Base-by-base conservation (phyloP, 805 yeast species). In the Wickerhamiella vanderwaltii region DNA sequence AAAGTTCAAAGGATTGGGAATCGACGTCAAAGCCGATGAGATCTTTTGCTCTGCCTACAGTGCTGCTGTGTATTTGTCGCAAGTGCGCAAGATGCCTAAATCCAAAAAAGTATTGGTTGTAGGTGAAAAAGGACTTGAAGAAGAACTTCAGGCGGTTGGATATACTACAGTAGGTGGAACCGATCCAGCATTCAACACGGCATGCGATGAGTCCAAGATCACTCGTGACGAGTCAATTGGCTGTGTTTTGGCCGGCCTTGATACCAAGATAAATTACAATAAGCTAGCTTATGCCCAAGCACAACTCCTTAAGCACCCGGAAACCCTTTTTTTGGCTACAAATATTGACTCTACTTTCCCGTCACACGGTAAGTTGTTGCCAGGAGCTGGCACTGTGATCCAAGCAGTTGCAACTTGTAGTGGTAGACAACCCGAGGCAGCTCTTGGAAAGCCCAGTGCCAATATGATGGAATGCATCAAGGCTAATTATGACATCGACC, bases 331-430 rank as follows among this genome's bases (percentile, higher is more conserved):
- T 60, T 67, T 91, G 48, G 97, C 96, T 17, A 91, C 97, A 4
- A 91, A 91, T 59, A 82, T 83, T 32, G 98, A 91, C 60, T 80
- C 95, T 1, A 91, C 98, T 0, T 91, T 77, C 66, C 98, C 98
- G 2, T 74, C 81, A 45, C 78, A 82, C 60, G 95, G 94, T 1
- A 67, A 73, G 51, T 71, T 83, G 37, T 69, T 91, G 38, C 94
- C 95, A 15, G 98, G 98, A 23, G 97, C 98, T 1, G 98, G 98
- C 1, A 78, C 95, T 1, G 73, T 85, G 49, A 77, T 88, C 33
- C 82, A 84, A 50, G 70, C 86, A 0, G 76, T 84, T 13, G 73
- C 83, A 1, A 75, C 63, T 50, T 78, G 88, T 9, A 63, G 83
- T 17, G 87, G 84, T n/a, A 72, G 95, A 50, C 64, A 72, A 47